phyloP scores from a whole-genome alignment of 177 flowering plant species.

The Telopea speciosissima region DNA sequence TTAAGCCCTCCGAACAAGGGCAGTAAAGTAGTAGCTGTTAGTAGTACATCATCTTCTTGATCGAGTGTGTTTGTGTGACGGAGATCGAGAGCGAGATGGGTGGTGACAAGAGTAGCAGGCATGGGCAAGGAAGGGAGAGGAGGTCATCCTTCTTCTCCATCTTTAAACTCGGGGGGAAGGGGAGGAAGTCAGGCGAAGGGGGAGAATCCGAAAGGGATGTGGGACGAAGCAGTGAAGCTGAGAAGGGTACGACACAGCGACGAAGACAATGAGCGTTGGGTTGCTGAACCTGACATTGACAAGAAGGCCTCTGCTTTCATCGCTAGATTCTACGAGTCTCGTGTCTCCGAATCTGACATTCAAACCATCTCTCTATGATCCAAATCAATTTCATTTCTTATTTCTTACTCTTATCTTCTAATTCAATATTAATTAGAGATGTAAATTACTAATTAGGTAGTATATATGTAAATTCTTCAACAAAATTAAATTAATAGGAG shows the following conservation, averaged over 20 bases:
- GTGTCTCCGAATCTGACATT: constrained; percentile 20
- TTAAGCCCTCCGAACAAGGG: too few relatives aligned
- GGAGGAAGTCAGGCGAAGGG: neutral
- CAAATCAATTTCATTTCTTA: too few relatives aligned
- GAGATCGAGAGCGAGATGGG: neutral
- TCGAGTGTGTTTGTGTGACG: too few relatives aligned
- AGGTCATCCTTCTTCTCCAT: constrained; percentile 21
- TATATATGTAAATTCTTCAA: too few relatives aligned
- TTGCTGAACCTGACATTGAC: constrained; percentile 44
- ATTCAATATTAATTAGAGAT: too few relatives aligned
- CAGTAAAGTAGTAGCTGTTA: too few relatives aligned
- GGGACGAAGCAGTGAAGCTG: constrained; percentile 10
- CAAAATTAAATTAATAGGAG: too few relatives aligned
- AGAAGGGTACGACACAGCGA: constrained; percentile 31
- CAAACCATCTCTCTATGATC: neutral
- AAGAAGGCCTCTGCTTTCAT: constrained; percentile 39
- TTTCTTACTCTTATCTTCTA: too few relatives aligned
- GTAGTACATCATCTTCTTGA: too few relatives aligned
- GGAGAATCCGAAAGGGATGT: constrained; percentile 5
- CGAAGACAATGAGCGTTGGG: constrained; percentile 36
- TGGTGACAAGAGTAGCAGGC: neutral
- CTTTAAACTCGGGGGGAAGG: constrained; percentile 17
- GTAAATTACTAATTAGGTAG: too few relatives aligned
- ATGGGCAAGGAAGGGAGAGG: neutral
- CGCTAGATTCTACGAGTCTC: constrained; percentile 22